These are phyloP conservation scores for Gossypium herbaceum DNA, from an alignment of 345 rosid genomes.

Conservation along the genomic window DNA sequence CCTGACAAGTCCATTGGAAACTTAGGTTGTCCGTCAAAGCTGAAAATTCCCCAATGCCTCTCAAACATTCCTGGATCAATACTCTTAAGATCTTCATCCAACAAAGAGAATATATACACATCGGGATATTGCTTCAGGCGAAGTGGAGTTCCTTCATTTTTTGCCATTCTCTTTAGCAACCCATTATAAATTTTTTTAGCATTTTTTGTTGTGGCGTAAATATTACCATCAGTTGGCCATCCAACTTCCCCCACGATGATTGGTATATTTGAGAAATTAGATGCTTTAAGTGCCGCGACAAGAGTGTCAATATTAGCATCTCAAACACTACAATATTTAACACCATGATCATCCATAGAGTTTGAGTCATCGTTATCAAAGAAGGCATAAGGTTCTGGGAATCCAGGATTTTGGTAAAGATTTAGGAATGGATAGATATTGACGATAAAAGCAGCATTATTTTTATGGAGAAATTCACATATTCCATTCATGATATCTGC, in stretches of 20 bases:
- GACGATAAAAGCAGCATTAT: constrained; percentile 57
- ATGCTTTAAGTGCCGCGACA: constrained; percentile 47
- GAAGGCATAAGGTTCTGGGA: constrained; percentile 72
- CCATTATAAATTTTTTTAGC: constrained; percentile 27
- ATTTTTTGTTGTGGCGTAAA: neutral
- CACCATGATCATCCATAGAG: constrained; percentile 29
- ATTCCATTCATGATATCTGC: constrained; percentile 37
- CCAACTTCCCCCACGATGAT: constrained; percentile 83
- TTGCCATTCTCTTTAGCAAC: constrained; percentile 48
- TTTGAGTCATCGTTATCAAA: constrained; percentile 23
- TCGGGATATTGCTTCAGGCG: constrained; percentile 43
- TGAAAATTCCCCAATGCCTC: constrained; percentile 87
- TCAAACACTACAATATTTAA: constrained; percentile 52
- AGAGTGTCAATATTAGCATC: constrained; percentile 88
- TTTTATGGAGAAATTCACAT: constrained; percentile 35
- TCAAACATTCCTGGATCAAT: constrained; percentile 63
- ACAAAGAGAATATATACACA: constrained; percentile 55
- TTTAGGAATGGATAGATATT: constrained; percentile 87
- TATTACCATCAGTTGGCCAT: constrained; percentile 54
- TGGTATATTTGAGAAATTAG: constrained; percentile 36
- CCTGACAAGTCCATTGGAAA: constrained; percentile 65
- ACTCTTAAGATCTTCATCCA: constrained; percentile 78
- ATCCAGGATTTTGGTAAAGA: constrained; percentile 48
- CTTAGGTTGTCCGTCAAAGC: constrained; percentile 67
- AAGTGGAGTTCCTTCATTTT: constrained; percentile 58